Percentiles rank a stretch among this genome's conserved stretches.
Conservation (phyloP, 148 eudicot genomes). For the Beta vulgaris region DNA sequence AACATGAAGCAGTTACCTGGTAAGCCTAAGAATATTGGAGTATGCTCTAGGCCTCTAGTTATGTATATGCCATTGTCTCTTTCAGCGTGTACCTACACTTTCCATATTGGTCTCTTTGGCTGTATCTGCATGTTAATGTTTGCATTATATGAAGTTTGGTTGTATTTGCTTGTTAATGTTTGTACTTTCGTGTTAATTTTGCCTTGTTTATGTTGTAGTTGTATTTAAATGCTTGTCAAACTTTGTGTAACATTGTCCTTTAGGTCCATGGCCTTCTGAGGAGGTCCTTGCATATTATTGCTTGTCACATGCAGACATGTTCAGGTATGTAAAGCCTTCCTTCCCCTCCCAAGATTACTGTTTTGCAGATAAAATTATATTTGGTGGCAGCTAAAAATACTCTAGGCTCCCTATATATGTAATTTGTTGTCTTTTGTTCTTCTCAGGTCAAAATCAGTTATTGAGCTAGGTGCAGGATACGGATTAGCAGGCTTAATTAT, state of each 20-base stretch:
- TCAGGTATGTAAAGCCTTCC: slow-evolving; percentile 48
- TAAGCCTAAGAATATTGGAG: not conserved
- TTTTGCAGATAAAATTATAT: not conserved
- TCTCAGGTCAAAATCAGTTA: slow-evolving; percentile 61
- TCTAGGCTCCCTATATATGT: not conserved
- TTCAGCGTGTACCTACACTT: not conserved
- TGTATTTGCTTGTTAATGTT: not conserved
- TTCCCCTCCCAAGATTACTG: not conserved
- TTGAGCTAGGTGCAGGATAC: slow-evolving; percentile 90
- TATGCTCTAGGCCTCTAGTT: not conserved
- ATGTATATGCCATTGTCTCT: not conserved
- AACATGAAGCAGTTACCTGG: not conserved
- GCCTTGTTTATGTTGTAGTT: not conserved
- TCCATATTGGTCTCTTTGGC: not conserved
- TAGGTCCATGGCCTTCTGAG: slow-evolving; percentile 98
- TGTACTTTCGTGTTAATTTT: not conserved
- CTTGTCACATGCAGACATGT: slow-evolving; percentile 55
- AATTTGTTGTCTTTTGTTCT: slow-evolving; percentile 11
- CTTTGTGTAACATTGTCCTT: slow-evolving; percentile 11
- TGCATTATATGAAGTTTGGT: not conserved
- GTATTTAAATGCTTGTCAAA: not conserved
- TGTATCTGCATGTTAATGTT: not conserved
- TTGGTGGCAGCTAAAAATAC: not conserved
- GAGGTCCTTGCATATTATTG: slow-evolving; percentile 88
- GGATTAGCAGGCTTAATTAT: slow-evolving; percentile 85